A percentile compares a stretch with the other conserved stretches of the same genome.
Conservation (phyloP, 371 early-diverging fungal genomes). For the Mucor sp. region DNA sequence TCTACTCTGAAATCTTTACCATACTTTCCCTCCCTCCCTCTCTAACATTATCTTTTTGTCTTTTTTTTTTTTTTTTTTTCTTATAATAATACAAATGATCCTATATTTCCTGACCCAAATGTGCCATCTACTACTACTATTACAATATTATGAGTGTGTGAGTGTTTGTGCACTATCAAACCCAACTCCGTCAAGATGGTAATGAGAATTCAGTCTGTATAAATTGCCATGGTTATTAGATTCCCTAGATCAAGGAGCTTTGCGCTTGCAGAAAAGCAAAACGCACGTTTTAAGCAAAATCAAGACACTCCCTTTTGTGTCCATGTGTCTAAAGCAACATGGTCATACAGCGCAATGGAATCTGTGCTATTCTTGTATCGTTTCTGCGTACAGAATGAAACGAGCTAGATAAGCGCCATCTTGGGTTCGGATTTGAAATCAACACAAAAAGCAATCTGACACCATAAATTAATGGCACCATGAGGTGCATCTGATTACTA, state of each 20-base stretch:
- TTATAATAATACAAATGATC: conserved; percentile 3
- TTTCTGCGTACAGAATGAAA: background rate
- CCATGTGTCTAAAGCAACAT: background rate
- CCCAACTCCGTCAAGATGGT: background rate
- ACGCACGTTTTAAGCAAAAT: background rate
- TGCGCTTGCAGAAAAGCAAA: background rate
- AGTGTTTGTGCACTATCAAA: background rate
- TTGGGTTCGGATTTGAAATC: background rate
- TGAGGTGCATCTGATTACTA: background rate
- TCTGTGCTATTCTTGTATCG: background rate
- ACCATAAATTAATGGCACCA: background rate
- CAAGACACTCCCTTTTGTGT: background rate
- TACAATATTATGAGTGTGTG: background rate
- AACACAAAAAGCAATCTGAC: background rate
- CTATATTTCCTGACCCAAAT: background rate
- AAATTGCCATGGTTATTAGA: background rate
- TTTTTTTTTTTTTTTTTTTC: background rate
- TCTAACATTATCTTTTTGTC: background rate
- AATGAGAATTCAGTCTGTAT: background rate
- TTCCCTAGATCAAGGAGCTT: background rate
- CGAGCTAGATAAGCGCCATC: background rate
- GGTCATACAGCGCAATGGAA: background rate
- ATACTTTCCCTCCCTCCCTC: background rate
- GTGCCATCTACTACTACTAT: no score
- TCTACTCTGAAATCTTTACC: background rate